Percentiles rank a stretch among this genome's conserved stretches.
These are phyloP conservation scores for Mucor irregularis DNA, from an alignment of 371 early-diverging fungal genomes.

Conservation along the genomic window DNA sequence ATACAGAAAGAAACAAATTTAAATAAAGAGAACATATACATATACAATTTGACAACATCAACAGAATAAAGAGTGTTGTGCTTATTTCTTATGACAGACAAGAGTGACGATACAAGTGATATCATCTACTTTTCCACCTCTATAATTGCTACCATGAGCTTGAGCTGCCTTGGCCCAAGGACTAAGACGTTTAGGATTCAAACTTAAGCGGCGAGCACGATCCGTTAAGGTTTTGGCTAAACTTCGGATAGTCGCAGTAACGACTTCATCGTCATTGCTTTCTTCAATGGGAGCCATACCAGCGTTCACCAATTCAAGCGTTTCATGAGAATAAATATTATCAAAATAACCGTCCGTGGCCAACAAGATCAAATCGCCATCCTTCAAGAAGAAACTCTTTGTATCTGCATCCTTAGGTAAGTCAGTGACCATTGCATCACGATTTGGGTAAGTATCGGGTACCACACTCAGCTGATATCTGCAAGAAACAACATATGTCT, in stretches of 20 bases:
- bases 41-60: not conserved
- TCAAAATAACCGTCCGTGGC: constrained; percentile 76
- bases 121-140: constrained; percentile 53
- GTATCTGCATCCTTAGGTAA: constrained; percentile 65
- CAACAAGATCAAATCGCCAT: constrained; percentile 67
- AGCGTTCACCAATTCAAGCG: constrained; percentile 50
- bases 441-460: constrained; percentile 58
- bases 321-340: constrained; percentile 68
- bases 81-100: constrained; percentile 26
- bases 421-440: constrained; percentile 59
- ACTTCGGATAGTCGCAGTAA: constrained; percentile 49
- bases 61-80: not conserved
- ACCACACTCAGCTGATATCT: constrained; percentile 69
- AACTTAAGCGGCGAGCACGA: constrained; percentile 53
- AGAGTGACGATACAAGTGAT: constrained; percentile 54
- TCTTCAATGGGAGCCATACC: constrained; percentile 39
- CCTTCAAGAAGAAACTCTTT: constrained; percentile 59
- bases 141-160: constrained; percentile 47
- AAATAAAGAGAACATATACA: not conserved
- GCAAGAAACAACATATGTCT: constrained; percentile 3
- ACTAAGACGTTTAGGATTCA: constrained; percentile 55
- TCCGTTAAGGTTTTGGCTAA: constrained; percentile 59
- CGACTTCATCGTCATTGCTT: constrained; percentile 29
- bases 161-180: constrained; percentile 54
- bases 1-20: too few species aligned